Conservation (phyloP, 352 stramenopile species). For the Salisapilia sapeloensis region DNA sequence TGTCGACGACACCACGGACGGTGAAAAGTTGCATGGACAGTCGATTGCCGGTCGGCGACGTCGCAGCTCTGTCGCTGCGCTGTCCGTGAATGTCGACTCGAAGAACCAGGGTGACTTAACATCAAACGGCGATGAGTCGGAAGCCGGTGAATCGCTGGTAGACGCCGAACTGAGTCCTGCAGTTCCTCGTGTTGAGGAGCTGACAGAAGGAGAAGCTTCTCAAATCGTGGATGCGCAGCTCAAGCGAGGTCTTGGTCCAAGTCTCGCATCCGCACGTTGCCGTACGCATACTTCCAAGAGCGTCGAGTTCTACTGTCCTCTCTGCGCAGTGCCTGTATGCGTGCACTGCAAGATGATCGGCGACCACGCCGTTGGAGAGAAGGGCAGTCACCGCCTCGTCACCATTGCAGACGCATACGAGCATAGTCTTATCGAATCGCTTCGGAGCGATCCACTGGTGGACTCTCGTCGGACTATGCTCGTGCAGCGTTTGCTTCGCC, state of each 20-base stretch:
- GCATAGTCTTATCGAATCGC: constrained; percentile 34
- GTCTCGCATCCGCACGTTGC: no score
- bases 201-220: no score
- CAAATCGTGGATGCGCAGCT: no score
- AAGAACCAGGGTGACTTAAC: constrained; percentile 2
- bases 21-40: constrained; percentile 5
- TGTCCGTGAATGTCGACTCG: constrained; percentile 3
- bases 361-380: constrained; percentile 64
- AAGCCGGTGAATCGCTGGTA: not conserved
- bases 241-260: no score
- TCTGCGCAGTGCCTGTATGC: constrained; percentile 41
- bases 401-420: constrained; percentile 52
- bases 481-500: constrained; percentile 24
- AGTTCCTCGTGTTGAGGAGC: no score
- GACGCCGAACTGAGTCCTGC: not conserved
- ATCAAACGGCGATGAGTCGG: not conserved
- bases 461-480: constrained; percentile 48
- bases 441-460: constrained; percentile 40
- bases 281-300: constrained; percentile 25
- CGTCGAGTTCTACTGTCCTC: constrained; percentile 61
- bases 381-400: constrained; percentile 45
- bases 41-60: constrained; percentile 11
- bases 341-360: constrained; percentile 74
- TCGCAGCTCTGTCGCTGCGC: constrained; percentile 13
- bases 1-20: not conserved